Conservation (phyloP, 495 filamentous ascomycete genomes). For the Bacidia gigantensis region DNA sequence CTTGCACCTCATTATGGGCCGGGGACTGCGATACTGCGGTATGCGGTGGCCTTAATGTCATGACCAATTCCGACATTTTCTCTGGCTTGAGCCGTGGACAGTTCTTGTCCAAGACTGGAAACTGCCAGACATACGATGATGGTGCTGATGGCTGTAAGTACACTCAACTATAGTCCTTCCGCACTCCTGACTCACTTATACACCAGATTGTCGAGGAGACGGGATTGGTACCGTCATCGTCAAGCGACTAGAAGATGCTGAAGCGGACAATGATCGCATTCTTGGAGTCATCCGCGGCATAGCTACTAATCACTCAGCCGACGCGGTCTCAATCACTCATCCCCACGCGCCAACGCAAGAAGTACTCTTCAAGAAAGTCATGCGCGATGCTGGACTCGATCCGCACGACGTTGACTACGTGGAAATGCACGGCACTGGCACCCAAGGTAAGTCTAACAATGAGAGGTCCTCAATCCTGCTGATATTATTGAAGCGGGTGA, state of each 20-base stretch:
- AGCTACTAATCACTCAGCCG: slow-evolving; percentile 65
- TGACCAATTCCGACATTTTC: slow-evolving; percentile 79
- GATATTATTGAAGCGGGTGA: slow-evolving; percentile 17
- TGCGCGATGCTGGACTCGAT: slow-evolving; percentile 55
- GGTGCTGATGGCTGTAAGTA: slow-evolving; percentile 50
- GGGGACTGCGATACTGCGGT: slow-evolving; percentile 78
- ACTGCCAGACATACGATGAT: slow-evolving; percentile 73
- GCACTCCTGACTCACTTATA: not conserved
- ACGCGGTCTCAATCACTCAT: slow-evolving; percentile 72
- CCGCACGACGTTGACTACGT: slow-evolving; percentile 67
- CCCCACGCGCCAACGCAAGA: slow-evolving; percentile 65
- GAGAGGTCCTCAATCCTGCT: not conserved
- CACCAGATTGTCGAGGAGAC: slow-evolving; percentile 53
- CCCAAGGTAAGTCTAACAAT: slow-evolving; percentile 34
- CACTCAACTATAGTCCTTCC: not conserved
- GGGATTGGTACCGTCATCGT: slow-evolving; percentile 59
- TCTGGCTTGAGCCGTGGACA: slow-evolving; percentile 70
- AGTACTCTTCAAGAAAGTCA: slow-evolving; percentile 50
- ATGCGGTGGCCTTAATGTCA: slow-evolving; percentile 65
- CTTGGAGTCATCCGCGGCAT: slow-evolving; percentile 56
- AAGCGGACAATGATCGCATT: slow-evolving; percentile 63
- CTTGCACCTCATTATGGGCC: slow-evolving; percentile 67
- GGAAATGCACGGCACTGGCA: slow-evolving; percentile 85
- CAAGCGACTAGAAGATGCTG: slow-evolving; percentile 66
- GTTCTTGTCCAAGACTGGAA: slow-evolving; percentile 60